Percentiles rank a stretch among this genome's conserved stretches.
Conservation (phyloP, 805 yeast genomes). For the Kuraishia borneana region DNA sequence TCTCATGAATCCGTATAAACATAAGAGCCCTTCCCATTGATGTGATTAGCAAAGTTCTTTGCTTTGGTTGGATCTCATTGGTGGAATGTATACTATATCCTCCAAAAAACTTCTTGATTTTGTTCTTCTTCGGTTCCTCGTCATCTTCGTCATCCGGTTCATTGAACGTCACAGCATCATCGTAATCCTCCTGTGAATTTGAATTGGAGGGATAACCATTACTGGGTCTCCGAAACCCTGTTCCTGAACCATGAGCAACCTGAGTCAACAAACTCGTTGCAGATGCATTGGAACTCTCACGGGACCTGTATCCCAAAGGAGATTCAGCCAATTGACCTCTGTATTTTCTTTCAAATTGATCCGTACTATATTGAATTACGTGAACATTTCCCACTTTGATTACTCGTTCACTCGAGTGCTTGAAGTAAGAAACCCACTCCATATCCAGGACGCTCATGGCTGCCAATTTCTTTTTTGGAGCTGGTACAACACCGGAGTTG, state of each 20-base stretch:
- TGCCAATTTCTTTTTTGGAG: neutral
- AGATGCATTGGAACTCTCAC: constrained; percentile 14
- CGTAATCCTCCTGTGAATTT: constrained; percentile 7
- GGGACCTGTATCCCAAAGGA: constrained; percentile 38
- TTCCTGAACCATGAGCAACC: constrained; percentile 31
- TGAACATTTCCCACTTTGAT: constrained; percentile 43
- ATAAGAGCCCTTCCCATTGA: constrained; percentile 52
- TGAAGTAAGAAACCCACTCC: constrained; percentile 46
- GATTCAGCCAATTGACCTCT: constrained; percentile 49
- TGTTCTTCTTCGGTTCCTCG: constrained; percentile 8
- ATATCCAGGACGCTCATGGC: constrained; percentile 30
- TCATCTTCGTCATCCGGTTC: constrained; percentile 8
- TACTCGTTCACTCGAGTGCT: constrained; percentile 48
- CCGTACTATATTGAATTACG: constrained; percentile 32
- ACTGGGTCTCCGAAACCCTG: constrained; percentile 25
- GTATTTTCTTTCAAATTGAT: constrained; percentile 41
- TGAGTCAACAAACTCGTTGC: constrained; percentile 23
- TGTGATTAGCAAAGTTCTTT: constrained; percentile 47
- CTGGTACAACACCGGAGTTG: neutral
- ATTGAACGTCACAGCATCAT: constrained; percentile 16
- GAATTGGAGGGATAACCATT: constrained; percentile 4
- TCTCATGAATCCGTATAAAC: constrained; percentile 22
- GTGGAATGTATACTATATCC: neutral
- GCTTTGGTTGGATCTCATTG: constrained; percentile 17
- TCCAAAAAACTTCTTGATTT: constrained; percentile 17